phyloP scores from a whole-genome alignment of 345 rosid species.

The Pistacia atlantica region DNA sequence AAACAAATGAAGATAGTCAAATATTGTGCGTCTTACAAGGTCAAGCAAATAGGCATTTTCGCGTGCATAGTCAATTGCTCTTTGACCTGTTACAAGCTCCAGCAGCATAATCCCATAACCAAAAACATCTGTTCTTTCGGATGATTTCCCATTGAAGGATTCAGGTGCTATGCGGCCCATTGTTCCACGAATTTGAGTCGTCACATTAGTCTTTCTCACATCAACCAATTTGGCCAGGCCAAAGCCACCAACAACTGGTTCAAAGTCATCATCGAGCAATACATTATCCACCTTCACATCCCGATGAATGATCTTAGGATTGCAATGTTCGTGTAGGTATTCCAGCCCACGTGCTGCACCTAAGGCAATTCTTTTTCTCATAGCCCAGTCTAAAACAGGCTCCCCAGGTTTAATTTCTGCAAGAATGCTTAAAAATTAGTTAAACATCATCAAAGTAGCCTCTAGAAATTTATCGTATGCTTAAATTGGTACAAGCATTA shows the following conservation, averaged over 20 bases:
- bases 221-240: conserved; percentile 96
- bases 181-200: conserved; percentile 98
- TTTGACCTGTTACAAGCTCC: conserved; percentile 99
- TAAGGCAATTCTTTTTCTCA: conserved; percentile 79
- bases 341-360: conserved; percentile 98
- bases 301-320: conserved; percentile 94
- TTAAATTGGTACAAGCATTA: neutral
- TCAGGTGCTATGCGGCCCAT: conserved; percentile 99
- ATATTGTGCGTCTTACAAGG: conserved; percentile 55
- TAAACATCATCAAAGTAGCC: neutral
- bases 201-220: conserved; percentile 82
- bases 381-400: conserved; percentile 77
- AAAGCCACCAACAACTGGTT: conserved; percentile 98
- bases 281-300: conserved; percentile 99
- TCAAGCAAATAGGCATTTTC: conserved; percentile 93
- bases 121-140: conserved; percentile 95
- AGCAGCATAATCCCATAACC: conserved; percentile 95
- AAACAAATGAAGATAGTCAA: neutral
- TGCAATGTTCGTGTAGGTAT: conserved; percentile 96
- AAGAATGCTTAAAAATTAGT: conserved; percentile 20
- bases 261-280: conserved; percentile 86
- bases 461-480: neutral
- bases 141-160: conserved; percentile 90
- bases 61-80: conserved; percentile 94
- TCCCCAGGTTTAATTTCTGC: conserved; percentile 86